Percentiles rank a stretch among this genome's conserved stretches.
phyloP scores from a whole-genome alignment of 495 filamentous ascomycete genomes.

The Penicillium cataractarum region DNA sequence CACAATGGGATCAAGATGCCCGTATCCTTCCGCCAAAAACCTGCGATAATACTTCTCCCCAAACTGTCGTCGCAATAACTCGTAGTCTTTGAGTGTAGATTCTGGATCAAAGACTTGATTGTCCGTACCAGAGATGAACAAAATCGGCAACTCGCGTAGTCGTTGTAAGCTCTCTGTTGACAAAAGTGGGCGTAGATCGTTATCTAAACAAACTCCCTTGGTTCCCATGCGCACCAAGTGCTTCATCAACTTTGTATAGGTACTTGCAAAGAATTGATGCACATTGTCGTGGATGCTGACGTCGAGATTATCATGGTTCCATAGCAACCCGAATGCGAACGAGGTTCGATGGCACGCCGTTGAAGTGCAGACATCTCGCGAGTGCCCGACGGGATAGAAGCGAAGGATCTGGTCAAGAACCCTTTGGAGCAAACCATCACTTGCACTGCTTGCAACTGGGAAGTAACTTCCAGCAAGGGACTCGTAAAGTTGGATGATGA shows the following conservation, averaged over 20 bases:
- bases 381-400: slow-evolving; percentile 57
- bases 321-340: not conserved
- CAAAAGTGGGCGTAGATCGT: not conserved
- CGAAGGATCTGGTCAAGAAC: slow-evolving; percentile 32
- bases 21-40: not conserved
- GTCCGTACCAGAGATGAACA: not conserved
- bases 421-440: slow-evolving; percentile 9
- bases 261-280: not conserved
- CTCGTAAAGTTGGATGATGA: slow-evolving; percentile 32
- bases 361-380: not conserved
- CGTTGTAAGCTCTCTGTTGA: not conserved
- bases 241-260: not conserved
- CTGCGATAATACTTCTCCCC: not conserved
- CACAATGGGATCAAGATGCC: not conserved
- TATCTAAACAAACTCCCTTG: not conserved
- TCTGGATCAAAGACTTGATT: not conserved
- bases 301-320: not conserved
- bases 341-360: not conserved
- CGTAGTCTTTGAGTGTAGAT: not conserved
- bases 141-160: not conserved
- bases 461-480: slow-evolving; percentile 19
- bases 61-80: not conserved
- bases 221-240: not conserved
- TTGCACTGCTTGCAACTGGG: slow-evolving; percentile 8
- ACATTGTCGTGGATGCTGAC: not conserved